phyloP scores from a whole-genome alignment of 2,329 filamentous ascomycete genomes.

The Cordyceps militaris region DNA sequence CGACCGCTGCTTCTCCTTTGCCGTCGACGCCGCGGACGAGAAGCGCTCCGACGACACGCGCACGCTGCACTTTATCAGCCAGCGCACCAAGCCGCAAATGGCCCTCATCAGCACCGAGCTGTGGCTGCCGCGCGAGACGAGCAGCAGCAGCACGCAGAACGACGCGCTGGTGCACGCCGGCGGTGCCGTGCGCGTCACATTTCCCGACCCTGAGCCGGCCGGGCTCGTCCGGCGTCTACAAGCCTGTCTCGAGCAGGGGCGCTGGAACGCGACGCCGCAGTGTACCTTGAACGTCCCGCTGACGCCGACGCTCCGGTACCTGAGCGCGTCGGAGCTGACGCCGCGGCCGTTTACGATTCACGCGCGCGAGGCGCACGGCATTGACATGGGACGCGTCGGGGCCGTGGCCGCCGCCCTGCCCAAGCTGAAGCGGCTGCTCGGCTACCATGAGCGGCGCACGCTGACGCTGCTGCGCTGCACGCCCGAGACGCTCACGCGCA shows the following conservation, averaged over 20 bases:
- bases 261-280: background rate
- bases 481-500: constrained; percentile 13
- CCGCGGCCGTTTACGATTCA: constrained; percentile 16
- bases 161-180: constrained; percentile 14
- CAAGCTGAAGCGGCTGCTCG: constrained; percentile 16
- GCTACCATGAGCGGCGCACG: constrained; percentile 6
- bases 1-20: constrained; percentile 24
- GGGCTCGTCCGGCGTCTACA: background rate
- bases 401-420: constrained; percentile 13
- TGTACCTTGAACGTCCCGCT: constrained; percentile 2
- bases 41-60: constrained; percentile 12
- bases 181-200: constrained; percentile 8
- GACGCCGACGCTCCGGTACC: background rate
- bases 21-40: constrained; percentile 21
- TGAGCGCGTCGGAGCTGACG: background rate
- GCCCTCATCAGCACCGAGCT: constrained; percentile 15
- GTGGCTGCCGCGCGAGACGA: constrained; percentile 13
- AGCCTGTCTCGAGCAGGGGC: background rate
- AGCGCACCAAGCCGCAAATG: constrained; percentile 19
- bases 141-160: background rate
- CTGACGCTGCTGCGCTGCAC: constrained; percentile 15
- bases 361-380: constrained; percentile 14
- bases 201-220: constrained; percentile 4
- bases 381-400: constrained; percentile 14
- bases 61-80: constrained; percentile 23